These are phyloP conservation scores for Solanum pimpinellifolium DNA, from an alignment of 257 asterid genomes.

Conservation along the genomic window DNA sequence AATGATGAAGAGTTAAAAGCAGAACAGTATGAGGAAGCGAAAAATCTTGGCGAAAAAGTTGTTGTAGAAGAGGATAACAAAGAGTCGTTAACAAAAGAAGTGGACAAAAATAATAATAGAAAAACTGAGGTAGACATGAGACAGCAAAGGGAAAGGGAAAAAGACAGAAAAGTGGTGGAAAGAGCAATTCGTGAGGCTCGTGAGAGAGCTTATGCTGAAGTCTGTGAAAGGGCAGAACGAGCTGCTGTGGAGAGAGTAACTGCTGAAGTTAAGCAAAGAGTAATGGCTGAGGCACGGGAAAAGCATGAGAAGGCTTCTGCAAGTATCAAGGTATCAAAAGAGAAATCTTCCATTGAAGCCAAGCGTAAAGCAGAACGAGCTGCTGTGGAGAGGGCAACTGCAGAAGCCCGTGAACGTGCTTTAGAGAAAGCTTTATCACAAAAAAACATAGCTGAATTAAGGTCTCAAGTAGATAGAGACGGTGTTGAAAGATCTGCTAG, in stretches of 20 bases:
- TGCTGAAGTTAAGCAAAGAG: constrained; percentile 67
- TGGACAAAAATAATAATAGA: constrained; percentile 26
- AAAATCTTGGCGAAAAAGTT: constrained; percentile 5
- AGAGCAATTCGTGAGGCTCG: constrained; percentile 95
- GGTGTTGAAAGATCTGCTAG: constrained; percentile 24
- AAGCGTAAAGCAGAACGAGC: constrained; percentile 89
- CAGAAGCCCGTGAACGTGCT: constrained; percentile 97
- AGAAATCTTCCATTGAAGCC: constrained; percentile 51
- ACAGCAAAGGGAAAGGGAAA: constrained; percentile 68
- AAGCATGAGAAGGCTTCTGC: constrained; percentile 49
- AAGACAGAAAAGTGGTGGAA: constrained; percentile 72
- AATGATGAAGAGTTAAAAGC: constrained; percentile 19
- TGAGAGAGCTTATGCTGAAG: constrained; percentile 95
- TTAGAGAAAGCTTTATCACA: constrained; percentile 73
- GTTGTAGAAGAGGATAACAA: constrained; percentile 25
- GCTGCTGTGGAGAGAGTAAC: constrained; percentile 84
- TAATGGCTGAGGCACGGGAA: constrained; percentile 55
- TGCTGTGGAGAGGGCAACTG: constrained; percentile 92
- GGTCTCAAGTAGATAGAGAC: constrained; percentile 31
- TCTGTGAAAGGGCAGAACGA: constrained; percentile 86
- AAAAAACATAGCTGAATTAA: constrained; percentile 36
- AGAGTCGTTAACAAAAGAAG: constrained; percentile 20
- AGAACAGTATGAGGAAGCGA: constrained; percentile 16
- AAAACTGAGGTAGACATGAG: constrained; percentile 54
- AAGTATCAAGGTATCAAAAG: constrained; percentile 23